phyloP scores from a whole-genome alignment of 805 yeast species.

The Zygosaccharomyces kombuchaensis region DNA sequence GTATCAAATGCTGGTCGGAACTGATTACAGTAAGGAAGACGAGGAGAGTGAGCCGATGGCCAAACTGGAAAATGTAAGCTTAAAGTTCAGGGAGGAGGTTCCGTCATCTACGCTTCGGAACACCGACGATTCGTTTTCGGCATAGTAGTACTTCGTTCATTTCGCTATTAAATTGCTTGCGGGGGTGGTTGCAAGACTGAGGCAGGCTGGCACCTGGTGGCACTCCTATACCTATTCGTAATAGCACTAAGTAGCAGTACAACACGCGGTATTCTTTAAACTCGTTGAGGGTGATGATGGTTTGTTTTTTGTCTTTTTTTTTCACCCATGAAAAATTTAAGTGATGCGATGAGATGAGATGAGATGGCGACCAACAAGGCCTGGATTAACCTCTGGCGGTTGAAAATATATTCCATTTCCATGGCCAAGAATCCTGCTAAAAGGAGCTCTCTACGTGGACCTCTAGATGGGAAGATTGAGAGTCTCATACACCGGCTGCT shows the following conservation, averaged over 20 bases:
- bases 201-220: neutral
- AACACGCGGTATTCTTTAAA: neutral
- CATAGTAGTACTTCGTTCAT: neutral
- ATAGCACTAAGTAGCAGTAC: neutral
- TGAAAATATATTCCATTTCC: neutral
- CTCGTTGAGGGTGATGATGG: neutral
- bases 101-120: neutral
- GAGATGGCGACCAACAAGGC: neutral
- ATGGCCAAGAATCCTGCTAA: conserved; percentile 37
- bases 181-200: neutral
- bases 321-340: conserved; percentile 1
- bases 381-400: neutral
- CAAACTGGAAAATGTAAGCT: neutral
- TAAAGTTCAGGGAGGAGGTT: neutral
- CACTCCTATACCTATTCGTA: neutral
- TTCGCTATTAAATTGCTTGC: neutral
- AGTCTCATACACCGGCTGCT: conserved; percentile 52
- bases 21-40: neutral
- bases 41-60: neutral
- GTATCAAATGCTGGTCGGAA: conserved; percentile 7
- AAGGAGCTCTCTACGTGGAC: conserved; percentile 24
- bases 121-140: conserved; percentile 1
- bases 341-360: conserved; percentile 4
- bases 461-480: conserved; percentile 54
- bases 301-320: neutral